Evolutionary conservation across 169 alveolate species (phyloP).

Genomic region (Plasmodium vivax): DNA sequence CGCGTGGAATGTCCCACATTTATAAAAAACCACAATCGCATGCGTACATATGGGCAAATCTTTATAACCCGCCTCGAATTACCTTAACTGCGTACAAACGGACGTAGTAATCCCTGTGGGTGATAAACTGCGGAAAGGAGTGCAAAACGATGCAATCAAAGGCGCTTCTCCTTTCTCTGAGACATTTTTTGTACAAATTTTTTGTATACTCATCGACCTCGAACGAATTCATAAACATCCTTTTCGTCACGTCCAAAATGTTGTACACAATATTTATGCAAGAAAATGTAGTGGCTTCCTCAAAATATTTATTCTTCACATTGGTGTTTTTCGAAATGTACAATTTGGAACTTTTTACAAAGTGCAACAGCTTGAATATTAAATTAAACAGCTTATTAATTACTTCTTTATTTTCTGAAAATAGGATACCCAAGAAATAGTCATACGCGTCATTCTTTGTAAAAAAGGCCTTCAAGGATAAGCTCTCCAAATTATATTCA

Average conservation of each 20-base stretch:
- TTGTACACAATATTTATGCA: constrained; percentile 58
- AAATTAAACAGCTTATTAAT: constrained; percentile 49
- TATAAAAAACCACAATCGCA: not conserved
- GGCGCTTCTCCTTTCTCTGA: constrained; percentile 6
- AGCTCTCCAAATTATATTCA: constrained; percentile 37
- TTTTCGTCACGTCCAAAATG: constrained; percentile 39
- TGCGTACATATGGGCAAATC: not conserved
- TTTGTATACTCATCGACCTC: constrained; percentile 58
- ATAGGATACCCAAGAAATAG: constrained; percentile 48
- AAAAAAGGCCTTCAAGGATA: constrained; percentile 17
- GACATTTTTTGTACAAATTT: constrained; percentile 23
- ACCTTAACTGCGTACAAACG: constrained; percentile 49
- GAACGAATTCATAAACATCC: constrained; percentile 25
- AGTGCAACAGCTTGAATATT: constrained; percentile 23
- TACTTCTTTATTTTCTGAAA: constrained; percentile 55
- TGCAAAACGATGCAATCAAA: constrained; percentile 44
- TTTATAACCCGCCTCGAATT: not conserved
- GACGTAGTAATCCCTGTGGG: constrained; percentile 34
- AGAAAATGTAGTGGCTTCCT: constrained; percentile 21
- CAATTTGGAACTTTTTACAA: constrained; percentile 26
- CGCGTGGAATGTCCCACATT: not conserved
- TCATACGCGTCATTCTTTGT: constrained; percentile 3
- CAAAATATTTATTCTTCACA: constrained; percentile 49
- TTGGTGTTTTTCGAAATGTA: constrained; percentile 41
- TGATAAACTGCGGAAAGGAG: not conserved